Base-by-base conservation (phyloP, 345 rosid genomes). In the Reutealis trisperma region DNA sequence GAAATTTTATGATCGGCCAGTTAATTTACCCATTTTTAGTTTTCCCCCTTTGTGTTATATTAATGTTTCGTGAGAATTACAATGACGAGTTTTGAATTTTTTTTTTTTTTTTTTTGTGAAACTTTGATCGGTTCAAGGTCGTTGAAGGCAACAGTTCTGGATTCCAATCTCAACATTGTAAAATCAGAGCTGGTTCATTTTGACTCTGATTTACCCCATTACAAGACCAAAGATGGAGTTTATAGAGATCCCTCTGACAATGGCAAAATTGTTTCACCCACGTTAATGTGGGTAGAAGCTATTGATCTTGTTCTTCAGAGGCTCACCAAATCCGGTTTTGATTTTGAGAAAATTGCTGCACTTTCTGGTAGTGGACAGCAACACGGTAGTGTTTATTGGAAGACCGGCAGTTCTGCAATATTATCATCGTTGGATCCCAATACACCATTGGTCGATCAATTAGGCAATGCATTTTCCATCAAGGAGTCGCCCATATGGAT, bases 201-300 rank as follows among this genome's bases (percentile, higher is more conserved):
- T 76, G 98, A 93, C 58, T 85, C 99, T 42, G 96, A 92, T 2
- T 85, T 96, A 78, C 88, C 92, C 24, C 93, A 85, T 73, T 90
- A 89, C 88, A 85, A 89, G 80, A 93, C 99, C 77, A 88, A 89
- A 78, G 98, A 88, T 74, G 99, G 98, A 41, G 93, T 93, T 74
- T 86, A 84, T 75, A 82, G 99, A 69, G 99, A 96, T 79, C 75
- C 91, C 1, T 78, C 87, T 5, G 85, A 75, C 41, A 88, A 76
- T 32, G 96, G 97, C 16, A 88, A 89, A 82, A 93, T 96, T 63
- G 96, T 92, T 72, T 93, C 99, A 30, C 99, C 99, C 73, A 93
- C 98, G n/a, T 74, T 92, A 70, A 90, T 96, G 98, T 96, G 98
- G 99, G 89, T 93, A 12, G 99, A 96, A 77, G 98, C 99, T 81